A percentile compares a stretch with the other conserved stretches of the same genome.
These are phyloP conservation scores for Penicillium sp. DNA, from an alignment of 2,329 filamentous ascomycete species.

Conservation along the genomic window DNA sequence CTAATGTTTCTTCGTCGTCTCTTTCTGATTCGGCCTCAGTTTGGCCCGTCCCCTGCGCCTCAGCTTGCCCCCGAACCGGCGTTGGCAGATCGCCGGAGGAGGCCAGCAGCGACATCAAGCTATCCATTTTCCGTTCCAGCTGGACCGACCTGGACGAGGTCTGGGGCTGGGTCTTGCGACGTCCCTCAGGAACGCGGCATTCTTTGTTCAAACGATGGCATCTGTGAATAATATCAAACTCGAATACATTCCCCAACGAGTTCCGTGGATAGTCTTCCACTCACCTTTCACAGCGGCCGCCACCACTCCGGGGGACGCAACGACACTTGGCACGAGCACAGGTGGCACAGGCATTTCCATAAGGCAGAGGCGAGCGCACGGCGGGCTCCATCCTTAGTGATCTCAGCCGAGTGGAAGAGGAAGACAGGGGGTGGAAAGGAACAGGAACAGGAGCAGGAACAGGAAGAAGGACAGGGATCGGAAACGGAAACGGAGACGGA, in stretches of 20 bases:
- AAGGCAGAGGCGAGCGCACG: background rate
- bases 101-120: slow-evolving; percentile 23
- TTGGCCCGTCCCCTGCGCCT: background rate
- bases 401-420: background rate
- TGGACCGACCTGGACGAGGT: slow-evolving; percentile 17
- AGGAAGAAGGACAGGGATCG: background rate
- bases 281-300: slow-evolving; percentile 14
- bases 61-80: background rate
- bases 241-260: background rate
- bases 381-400: background rate
- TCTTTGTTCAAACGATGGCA: slow-evolving; percentile 40
- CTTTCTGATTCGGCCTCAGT: background rate
- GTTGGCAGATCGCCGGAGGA: slow-evolving; percentile 15
- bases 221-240: slow-evolving; percentile 18
- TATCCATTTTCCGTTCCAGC: slow-evolving; percentile 24
- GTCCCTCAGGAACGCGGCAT: slow-evolving; percentile 34
- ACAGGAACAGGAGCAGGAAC: background rate
- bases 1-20: slow-evolving; percentile 19
- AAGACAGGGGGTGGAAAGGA: background rate
- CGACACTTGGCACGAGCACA: slow-evolving; percentile 22
- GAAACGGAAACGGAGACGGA: too few species aligned
- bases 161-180: slow-evolving; percentile 24
- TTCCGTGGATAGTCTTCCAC: background rate
- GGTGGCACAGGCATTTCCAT: slow-evolving; percentile 17
- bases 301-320: slow-evolving; percentile 15